Evolutionary conservation across 768 basidiomycete genomes (phyloP).

Genomic region (Tricholoma hemisulphureum): DNA sequence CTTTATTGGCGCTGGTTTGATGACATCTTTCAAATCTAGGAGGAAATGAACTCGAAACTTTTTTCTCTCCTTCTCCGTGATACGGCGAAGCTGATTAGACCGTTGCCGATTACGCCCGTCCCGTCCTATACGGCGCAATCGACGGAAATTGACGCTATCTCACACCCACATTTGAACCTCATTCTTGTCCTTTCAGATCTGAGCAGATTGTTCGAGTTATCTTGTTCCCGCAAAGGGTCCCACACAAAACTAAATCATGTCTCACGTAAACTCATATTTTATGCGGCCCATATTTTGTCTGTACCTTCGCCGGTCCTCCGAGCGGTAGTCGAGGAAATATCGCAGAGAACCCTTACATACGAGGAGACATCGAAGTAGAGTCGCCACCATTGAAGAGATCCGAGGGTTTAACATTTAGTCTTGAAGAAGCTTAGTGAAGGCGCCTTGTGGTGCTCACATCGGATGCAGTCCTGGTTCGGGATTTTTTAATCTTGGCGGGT

Average conservation of each 20-base stretch:
- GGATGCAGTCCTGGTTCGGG: too few relatives aligned
- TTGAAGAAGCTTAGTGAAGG: too few relatives aligned
- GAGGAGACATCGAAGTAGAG: not conserved
- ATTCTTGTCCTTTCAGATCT: conserved; percentile 60
- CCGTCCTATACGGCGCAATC: conserved; percentile 10
- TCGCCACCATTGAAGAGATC: conserved; percentile 13
- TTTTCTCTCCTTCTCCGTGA: conserved; percentile 60
- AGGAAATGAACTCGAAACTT: conserved; percentile 36
- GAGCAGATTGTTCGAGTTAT: conserved; percentile 36
- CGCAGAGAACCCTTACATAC: conserved; percentile 14
- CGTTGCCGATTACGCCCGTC: conserved; percentile 36
- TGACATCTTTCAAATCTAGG: conserved; percentile 23
- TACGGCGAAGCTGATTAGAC: conserved; percentile 49
- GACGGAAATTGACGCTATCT: conserved; percentile 22
- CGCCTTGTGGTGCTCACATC: too few relatives aligned
- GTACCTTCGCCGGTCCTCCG: conserved; percentile 44
- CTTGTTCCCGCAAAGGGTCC: not conserved
- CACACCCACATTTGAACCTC: conserved; percentile 39
- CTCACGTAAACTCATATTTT: conserved; percentile 65
- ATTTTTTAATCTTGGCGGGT: too few relatives aligned
- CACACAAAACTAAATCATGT: conserved; percentile 35
- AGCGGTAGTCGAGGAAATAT: conserved; percentile 42
- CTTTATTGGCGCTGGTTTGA: not conserved
- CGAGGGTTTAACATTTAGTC: too few relatives aligned
- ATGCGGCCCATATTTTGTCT: conserved; percentile 58